Base-by-base conservation (phyloP, 2,329 filamentous ascomycete species). In the Ceratocystis destructans region DNA sequence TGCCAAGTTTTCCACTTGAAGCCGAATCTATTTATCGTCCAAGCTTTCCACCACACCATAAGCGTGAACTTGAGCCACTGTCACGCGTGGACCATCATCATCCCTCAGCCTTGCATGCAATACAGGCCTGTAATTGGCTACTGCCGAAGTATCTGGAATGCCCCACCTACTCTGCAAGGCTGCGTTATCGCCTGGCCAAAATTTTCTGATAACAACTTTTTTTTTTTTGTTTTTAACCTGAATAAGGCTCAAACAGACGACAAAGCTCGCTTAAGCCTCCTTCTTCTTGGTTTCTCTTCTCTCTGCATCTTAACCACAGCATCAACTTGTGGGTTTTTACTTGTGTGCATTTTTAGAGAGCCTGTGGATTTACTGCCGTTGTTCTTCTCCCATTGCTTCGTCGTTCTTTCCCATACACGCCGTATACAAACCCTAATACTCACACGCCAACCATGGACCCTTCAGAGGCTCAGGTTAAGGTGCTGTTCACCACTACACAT, bases 401-500 rank as follows among this genome's bases (percentile, higher is more conserved):
- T 41, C 25, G 17, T 17, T 61, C 22, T 20, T 57, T 65, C 12
- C 15, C 33, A 5, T 10, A 6, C 55, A 59, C 20, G 31, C 31
- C 25, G 50, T 44, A 46, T 6, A 25, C 50, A 65, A 65, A 61
- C 55, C 55, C 25, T 59, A 59, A 37, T 37, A 17, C 3, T 37
- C 33, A 37, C 17, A 15, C 28, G 17, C 62, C 67, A 68, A 71
- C 67, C 48, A 78, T 78, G 77, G 75, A 75, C 69, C 71, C 76
- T 70, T 73, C 75, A 62, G 73, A 74, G 70, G 75, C 79, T 64
- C 85, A 87, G 75, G 80, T 88, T 69, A 85, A 85, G 75, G 84
- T 88, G 69, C 79, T 85, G 75, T 87, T 88, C 76, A 85, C 82
- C 68, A 88, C 85, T 59, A 80, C 79, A 66, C 82, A 85, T 69